Conservation (phyloP, 169 alveolate genomes). For the Cryptosporidium canis region DNA sequence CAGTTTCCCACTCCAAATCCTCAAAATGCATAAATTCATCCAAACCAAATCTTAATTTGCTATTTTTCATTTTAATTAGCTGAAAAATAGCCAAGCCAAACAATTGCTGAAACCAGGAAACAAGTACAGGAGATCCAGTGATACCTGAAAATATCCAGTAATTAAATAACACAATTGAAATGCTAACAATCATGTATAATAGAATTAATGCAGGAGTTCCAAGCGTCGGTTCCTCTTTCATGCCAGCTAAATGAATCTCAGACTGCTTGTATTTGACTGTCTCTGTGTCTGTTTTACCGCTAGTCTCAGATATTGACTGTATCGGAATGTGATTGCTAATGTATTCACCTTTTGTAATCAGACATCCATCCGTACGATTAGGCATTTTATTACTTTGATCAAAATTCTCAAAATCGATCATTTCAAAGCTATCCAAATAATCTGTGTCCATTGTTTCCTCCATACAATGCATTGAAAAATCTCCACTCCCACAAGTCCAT, state of each 20-base stretch:
- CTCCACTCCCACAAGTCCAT: too few species aligned
- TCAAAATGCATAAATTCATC: background rate
- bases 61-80: background rate
- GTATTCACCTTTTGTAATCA: background rate
- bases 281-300: background rate
- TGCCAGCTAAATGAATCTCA: too few species aligned
- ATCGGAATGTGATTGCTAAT: too few species aligned
- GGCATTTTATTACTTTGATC: background rate
- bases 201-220: too few species aligned
- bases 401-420: background rate
- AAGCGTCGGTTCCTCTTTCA: too few species aligned
- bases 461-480: too few species aligned
- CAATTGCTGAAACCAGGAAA: constrained; percentile 75
- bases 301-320: too few species aligned
- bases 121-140: constrained; percentile 48
- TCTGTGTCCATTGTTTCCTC: too few species aligned
- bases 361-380: background rate
- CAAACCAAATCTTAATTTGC: background rate
- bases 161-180: constrained; percentile 1
- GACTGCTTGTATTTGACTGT: too few species aligned
- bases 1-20: background rate
- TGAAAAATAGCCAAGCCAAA: constrained; percentile 49
- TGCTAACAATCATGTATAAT: background rate
- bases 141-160: constrained; percentile 8
- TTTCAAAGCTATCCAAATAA: background rate